Percentiles rank a stretch among this genome's conserved stretches.
Conservation (phyloP, 352 stramenopile species). For the Phytophthora sp. region DNA sequence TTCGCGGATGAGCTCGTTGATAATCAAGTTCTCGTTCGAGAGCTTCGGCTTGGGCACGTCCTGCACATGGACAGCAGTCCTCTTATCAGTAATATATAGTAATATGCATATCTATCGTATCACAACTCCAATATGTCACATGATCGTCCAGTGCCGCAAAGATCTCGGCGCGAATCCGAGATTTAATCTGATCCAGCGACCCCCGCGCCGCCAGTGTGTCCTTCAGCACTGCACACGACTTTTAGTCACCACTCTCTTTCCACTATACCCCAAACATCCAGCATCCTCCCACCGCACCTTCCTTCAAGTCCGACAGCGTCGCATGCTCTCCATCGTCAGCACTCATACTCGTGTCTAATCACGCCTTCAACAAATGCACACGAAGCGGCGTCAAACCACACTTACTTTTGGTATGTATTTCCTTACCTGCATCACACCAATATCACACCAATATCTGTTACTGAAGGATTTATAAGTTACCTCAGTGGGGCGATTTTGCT, state of each 20-base stretch:
- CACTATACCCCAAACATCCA: not conserved
- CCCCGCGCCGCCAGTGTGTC: slow-evolving; percentile 81
- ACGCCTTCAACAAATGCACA: slow-evolving; percentile 30
- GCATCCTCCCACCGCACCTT: slow-evolving; percentile 24
- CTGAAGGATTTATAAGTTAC: slow-evolving; percentile 8
- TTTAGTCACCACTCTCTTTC: not conserved
- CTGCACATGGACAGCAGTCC: slow-evolving; percentile 11
- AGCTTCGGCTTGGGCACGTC: slow-evolving; percentile 74
- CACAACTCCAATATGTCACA: slow-evolving; percentile 29
- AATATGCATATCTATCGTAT: not conserved
- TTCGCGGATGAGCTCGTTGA: slow-evolving; percentile 95
- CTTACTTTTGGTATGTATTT: not conserved
- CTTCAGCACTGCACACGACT: slow-evolving; percentile 64
- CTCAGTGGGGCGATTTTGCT: slow-evolving; percentile 25
- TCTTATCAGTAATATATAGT: not conserved
- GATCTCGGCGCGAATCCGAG: slow-evolving; percentile 84
- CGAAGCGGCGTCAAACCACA: slow-evolving; percentile 19
- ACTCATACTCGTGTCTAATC: slow-evolving; percentile 16
- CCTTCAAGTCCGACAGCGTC: slow-evolving; percentile 67
- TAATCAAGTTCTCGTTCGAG: slow-evolving; percentile 93
- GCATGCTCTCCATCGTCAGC: slow-evolving; percentile 22
- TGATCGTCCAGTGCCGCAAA: slow-evolving; percentile 85
- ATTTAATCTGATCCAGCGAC: slow-evolving; percentile 83
- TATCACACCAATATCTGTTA: slow-evolving; percentile 29
- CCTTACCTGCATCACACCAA: slow-evolving; percentile 17